phyloP scores from a whole-genome alignment of 1,284 basidiomycete species.

The Fistulina hepatica region DNA sequence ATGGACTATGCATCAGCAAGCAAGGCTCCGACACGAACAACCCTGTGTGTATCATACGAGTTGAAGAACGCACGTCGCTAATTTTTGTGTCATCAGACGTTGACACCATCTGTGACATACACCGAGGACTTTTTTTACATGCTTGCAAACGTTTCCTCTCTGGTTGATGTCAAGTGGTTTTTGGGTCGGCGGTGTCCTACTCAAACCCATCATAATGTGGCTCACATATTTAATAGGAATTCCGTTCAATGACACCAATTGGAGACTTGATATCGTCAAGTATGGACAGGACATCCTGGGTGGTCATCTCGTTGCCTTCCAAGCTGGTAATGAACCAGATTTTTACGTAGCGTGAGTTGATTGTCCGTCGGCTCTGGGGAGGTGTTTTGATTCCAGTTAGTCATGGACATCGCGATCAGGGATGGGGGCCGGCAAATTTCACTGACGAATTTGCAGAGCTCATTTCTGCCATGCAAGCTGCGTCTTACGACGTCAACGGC shows the following conservation, averaged over 20 bases:
- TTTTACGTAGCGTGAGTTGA: constrained; percentile 8
- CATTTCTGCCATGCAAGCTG: constrained; percentile 28
- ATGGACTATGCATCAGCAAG: constrained; percentile 36
- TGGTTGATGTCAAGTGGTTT: constrained; percentile 37
- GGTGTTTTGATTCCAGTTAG: too few relatives aligned
- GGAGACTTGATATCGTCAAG: constrained; percentile 34
- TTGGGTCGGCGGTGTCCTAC: constrained; percentile 25
- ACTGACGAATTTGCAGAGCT: constrained; percentile 37
- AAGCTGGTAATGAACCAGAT: constrained; percentile 13
- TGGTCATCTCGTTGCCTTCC: constrained; percentile 10
- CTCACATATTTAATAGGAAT: too few relatives aligned
- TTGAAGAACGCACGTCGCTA: neutral
- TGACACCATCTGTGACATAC: constrained; percentile 40
- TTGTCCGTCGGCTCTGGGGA: neutral
- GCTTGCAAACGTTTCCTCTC: constrained; percentile 36
- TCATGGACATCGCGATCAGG: constrained; percentile 10
- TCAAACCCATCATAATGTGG: neutral
- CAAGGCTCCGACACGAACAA: constrained; percentile 27
- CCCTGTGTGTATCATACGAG: constrained; percentile 26
- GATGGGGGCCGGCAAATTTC: constrained; percentile 36
- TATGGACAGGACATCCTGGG: constrained; percentile 24
- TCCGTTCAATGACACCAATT: constrained; percentile 41
- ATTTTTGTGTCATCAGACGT: constrained; percentile 17
- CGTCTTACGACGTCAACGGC: constrained; percentile 22
- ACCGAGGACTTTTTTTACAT: constrained; percentile 38